A percentile compares a stretch with the other conserved stretches of the same genome.
These are phyloP conservation scores for Hyphopichia buzzinii DNA, from an alignment of 1,139 yeast species.

Conservation along the genomic window DNA sequence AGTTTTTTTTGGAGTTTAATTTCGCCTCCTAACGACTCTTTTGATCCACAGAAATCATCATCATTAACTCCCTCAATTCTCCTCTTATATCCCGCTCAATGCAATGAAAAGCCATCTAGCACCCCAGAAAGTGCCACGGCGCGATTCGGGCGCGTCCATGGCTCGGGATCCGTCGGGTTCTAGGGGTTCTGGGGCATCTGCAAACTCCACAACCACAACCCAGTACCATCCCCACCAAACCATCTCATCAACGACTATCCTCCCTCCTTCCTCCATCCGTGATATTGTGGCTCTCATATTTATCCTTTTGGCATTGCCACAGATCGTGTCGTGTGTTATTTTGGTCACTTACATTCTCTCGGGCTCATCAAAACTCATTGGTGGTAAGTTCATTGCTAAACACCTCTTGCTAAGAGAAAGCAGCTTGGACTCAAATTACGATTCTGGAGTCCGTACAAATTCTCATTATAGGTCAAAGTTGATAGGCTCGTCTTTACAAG, in stretches of 20 bases:
- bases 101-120: no score
- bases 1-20: no score
- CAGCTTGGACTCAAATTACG: constrained; percentile 6
- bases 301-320: constrained; percentile 41
- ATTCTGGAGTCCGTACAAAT: constrained; percentile 11
- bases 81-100: background rate
- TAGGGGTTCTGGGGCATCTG: no score
- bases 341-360: constrained; percentile 38
- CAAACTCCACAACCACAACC: background rate
- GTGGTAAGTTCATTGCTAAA: constrained; percentile 41
- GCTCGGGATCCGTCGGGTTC: no score
- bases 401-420: constrained; percentile 16
- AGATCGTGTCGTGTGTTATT: constrained; percentile 36
- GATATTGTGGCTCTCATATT: constrained; percentile 46
- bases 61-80: background rate
- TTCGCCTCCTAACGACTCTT: no score
- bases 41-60: no score
- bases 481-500: constrained; percentile 19
- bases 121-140: no score
- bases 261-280: constrained; percentile 36
- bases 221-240: constrained; percentile 3
- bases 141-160: no score
- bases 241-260: constrained; percentile 5
- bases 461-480: constrained; percentile 18
- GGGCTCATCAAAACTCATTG: constrained; percentile 40